phyloP scores from a whole-genome alignment of 2,329 filamentous ascomycete genomes.

The Nothomitra cinnamomea region DNA sequence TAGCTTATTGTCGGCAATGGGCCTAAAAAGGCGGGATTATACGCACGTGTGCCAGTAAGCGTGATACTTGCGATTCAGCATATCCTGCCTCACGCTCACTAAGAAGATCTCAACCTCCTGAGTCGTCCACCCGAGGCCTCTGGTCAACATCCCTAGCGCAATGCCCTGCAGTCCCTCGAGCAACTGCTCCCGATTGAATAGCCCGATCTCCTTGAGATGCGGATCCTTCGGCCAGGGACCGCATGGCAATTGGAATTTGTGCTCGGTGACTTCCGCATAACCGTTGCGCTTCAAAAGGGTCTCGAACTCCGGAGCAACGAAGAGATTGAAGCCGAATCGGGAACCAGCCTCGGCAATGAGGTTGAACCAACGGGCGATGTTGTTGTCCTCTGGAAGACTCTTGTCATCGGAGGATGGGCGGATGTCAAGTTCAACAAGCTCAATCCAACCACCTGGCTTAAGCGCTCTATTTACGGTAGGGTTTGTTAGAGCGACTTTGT shows the following conservation, averaged over 20 bases:
- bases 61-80: not conserved
- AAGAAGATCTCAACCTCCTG: not conserved
- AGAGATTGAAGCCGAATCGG: not conserved
- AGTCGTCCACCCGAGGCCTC: not conserved
- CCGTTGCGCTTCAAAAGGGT: not conserved
- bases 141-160: not conserved
- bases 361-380: not conserved
- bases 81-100: not conserved
- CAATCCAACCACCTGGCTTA: constrained; percentile 4
- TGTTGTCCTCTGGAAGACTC: not conserved
- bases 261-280: not conserved
- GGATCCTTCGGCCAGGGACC: constrained; percentile 1
- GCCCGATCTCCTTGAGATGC: not conserved
- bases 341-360: not conserved
- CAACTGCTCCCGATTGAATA: not conserved
- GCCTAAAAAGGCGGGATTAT: not conserved
- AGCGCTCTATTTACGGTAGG: constrained; percentile 1
- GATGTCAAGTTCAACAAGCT: constrained; percentile 1
- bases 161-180: not conserved
- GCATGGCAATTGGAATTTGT: not conserved
- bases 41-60: constrained; percentile 2
- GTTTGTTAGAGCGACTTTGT: not conserved
- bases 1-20: no score
- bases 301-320: not conserved
- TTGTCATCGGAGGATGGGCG: not conserved